Base-by-base conservation (phyloP, 2,329 filamentous ascomycete genomes). In the Coleophoma crateriformis region DNA sequence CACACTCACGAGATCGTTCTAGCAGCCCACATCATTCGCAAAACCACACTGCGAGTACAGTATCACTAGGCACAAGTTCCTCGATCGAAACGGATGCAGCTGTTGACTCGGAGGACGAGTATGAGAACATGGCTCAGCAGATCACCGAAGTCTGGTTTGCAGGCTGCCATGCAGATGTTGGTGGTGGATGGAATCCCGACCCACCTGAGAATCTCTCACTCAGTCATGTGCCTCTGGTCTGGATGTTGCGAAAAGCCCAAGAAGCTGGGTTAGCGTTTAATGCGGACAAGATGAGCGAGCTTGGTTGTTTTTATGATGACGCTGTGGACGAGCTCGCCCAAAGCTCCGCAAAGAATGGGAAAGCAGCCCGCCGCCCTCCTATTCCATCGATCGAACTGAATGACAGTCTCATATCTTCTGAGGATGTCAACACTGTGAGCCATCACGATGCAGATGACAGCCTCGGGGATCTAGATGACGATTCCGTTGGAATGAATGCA, bases 91-190 rank as follows among this genome's bases (percentile, higher is more conserved):
- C 39, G 6, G 27, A 27, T 27, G 39, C 22, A 6, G 20, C 35
- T 13, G 27, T 49, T n/a, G 45, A 53, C 22, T 37, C 17, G 20
- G 50, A 55, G 5, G 38, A 45, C 33, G 47, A 49, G 8, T 38
- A 66, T 37, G 69, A 71, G 11, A 61, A 58, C 2, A 65, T 68
- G 15, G 7, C 35, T 11, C 79, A 82, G 56, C 77, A 84, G 54
- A 79, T 84, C 43, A 69, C 77, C 45, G 81, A 84, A 59, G 71
- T 83, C 7, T 77, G 74, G 74, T 84, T 84, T 58, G 74, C 79
- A 0, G 79, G 79, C 17, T 72, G 75, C 46, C 81, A 84, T 59
- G 79, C 76, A 10, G 79, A 82, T 54, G 78, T 82, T 48, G 79
- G 79, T 13, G 79, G 79, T 33, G 79, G 79, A 2, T 81, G 77